Percentiles rank a stretch among this genome's conserved stretches.
Evolutionary conservation across 2,329 filamentous ascomycete species (phyloP).

Genomic region (Bipolaris gigantea): DNA sequence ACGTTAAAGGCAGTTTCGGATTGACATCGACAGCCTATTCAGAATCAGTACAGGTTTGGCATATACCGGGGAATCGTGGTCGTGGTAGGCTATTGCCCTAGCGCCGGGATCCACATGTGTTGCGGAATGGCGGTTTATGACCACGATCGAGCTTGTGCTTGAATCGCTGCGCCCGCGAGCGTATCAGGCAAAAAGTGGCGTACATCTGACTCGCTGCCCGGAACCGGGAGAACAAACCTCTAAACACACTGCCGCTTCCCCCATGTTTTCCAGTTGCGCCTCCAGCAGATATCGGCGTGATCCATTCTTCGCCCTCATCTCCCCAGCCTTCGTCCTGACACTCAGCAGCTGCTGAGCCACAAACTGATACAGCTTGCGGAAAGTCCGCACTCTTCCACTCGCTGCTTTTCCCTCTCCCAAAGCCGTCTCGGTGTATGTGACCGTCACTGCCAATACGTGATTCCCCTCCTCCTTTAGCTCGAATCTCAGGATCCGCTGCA

Average conservation of each 20-base stretch:
- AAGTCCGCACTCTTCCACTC: slow-evolving; percentile 73
- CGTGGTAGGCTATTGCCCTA: slow-evolving; percentile 9
- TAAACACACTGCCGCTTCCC: slow-evolving; percentile 78
- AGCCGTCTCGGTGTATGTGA: slow-evolving; percentile 90
- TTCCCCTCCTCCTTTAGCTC: slow-evolving; percentile 93
- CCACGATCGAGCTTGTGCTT: slow-evolving; percentile 13
- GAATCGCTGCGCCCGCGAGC: background rate
- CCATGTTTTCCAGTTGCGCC: slow-evolving; percentile 93
- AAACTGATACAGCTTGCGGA: slow-evolving; percentile 95
- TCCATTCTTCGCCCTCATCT: slow-evolving; percentile 54
- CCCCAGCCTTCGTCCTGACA: slow-evolving; percentile 84
- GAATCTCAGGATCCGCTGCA: slow-evolving; percentile 82
- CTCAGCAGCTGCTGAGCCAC: slow-evolving; percentile 87
- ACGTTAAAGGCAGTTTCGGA: slow-evolving; percentile 57
- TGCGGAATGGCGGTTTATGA: slow-evolving; percentile 16
- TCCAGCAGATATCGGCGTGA: slow-evolving; percentile 72
- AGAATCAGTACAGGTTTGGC: slow-evolving; percentile 17
- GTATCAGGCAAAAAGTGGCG: slow-evolving; percentile 4
- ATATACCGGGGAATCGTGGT: slow-evolving; percentile 10
- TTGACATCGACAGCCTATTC: slow-evolving; percentile 49
- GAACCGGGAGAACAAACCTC: slow-evolving; percentile 54
- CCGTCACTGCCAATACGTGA: slow-evolving; percentile 89
- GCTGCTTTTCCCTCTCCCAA: slow-evolving; percentile 54
- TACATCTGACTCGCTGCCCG: slow-evolving; percentile 8
- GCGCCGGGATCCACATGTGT: slow-evolving; percentile 15